phyloP scores from a whole-genome alignment of 2,329 filamentous ascomycete genomes.

The Ophiosphaerella herpotricha region DNA sequence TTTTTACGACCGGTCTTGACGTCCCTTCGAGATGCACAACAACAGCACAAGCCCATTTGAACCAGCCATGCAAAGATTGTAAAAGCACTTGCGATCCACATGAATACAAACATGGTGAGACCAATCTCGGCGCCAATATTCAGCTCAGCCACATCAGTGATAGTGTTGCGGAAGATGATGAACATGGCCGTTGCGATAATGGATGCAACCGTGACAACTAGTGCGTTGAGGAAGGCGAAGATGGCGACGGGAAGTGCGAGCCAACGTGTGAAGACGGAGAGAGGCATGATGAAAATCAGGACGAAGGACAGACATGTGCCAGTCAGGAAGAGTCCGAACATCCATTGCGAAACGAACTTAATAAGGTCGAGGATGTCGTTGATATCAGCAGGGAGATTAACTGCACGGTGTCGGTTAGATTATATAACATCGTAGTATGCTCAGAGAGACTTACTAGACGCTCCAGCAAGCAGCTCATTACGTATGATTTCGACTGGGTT shows the following conservation, averaged over 20 bases:
- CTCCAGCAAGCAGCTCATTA: conserved; percentile 78
- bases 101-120: conserved; percentile 77
- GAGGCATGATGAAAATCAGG: conserved; percentile 68
- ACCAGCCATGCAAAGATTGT: conserved; percentile 70
- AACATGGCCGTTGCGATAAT: conserved; percentile 83
- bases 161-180: conserved; percentile 76
- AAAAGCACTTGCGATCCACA: conserved; percentile 79
- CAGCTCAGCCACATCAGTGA: conserved; percentile 70
- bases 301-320: conserved; percentile 72
- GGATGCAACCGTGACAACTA: conserved; percentile 71
- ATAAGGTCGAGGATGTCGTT: conserved; percentile 75
- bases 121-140: conserved; percentile 77
- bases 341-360: conserved; percentile 74
- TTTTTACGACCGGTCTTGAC: conserved; percentile 54
- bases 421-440: neutral
- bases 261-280: conserved; percentile 58
- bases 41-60: conserved; percentile 78
- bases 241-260: conserved; percentile 69
- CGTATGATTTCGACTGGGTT: conserved; percentile 84
- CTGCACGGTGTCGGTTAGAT: conserved; percentile 37
- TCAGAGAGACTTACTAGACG: conserved; percentile 62
- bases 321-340: conserved; percentile 86
- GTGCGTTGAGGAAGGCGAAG: conserved; percentile 67
- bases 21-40: conserved; percentile 65
- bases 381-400: conserved; percentile 77